Percentiles rank a stretch among this genome's conserved stretches.
Conservation (phyloP, 768 basidiomycete species). For the Amylocystis lapponica region DNA sequence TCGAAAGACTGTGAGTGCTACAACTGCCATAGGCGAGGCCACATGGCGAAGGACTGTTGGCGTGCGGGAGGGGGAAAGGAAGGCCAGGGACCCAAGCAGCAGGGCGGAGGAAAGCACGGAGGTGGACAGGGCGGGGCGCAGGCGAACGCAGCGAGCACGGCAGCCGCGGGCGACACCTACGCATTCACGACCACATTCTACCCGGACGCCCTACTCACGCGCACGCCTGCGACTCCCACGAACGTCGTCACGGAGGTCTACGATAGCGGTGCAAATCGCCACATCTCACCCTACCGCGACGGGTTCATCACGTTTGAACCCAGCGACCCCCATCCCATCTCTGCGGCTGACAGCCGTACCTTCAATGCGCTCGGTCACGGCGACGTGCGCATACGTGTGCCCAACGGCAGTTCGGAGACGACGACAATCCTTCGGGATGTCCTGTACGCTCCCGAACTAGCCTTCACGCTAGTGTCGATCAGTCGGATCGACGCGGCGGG, state of each 20-base stretch:
- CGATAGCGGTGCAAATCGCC: conserved; percentile 33
- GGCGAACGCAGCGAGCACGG: too few relatives aligned
- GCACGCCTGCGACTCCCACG: not conserved
- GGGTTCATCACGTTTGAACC: conserved; percentile 23
- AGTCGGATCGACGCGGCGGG: conserved; percentile 9
- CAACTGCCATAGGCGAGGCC: too few relatives aligned
- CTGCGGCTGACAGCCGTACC: conserved; percentile 17
- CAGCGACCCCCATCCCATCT: conserved; percentile 20
- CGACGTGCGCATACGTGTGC: conserved; percentile 15
- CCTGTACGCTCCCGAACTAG: conserved; percentile 15
- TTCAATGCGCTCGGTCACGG: conserved; percentile 21
- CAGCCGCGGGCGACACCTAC: too few relatives aligned
- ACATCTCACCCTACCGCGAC: conserved; percentile 30
- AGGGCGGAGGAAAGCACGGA: too few relatives aligned
- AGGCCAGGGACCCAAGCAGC: too few relatives aligned
- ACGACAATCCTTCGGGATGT: conserved; percentile 15
- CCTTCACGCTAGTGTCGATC: conserved; percentile 18
- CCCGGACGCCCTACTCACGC: too few relatives aligned
- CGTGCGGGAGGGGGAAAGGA: too few relatives aligned
- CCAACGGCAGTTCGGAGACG: too few relatives aligned
- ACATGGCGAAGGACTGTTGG: too few relatives aligned
- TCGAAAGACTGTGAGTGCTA: too few relatives aligned
- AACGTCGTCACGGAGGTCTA: conserved; percentile 11
- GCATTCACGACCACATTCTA: too few relatives aligned
- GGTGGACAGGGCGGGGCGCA: too few relatives aligned